Percentiles rank a stretch among this genome's conserved stretches.
These are phyloP conservation scores for Puccinia sorghi DNA, from an alignment of 1,284 basidiomycete species.

Conservation along the genomic window DNA sequence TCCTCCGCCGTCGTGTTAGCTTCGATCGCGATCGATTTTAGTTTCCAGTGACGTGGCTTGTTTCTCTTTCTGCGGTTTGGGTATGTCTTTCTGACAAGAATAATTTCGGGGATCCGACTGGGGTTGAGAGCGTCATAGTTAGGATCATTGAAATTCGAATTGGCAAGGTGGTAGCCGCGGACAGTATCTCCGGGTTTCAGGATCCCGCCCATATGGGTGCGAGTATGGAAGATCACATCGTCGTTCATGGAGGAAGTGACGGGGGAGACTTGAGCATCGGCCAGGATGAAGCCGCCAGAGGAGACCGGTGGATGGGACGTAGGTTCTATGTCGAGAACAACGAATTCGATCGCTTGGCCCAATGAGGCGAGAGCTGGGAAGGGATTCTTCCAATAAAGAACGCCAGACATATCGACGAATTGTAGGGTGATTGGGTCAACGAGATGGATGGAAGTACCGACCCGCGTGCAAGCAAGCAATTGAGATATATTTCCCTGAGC, in stretches of 20 bases:
- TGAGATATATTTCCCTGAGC: conserved; percentile 82
- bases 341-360: conserved; percentile 88
- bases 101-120: conserved; percentile 80
- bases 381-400: conserved; percentile 86
- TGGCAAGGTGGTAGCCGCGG: conserved; percentile 83
- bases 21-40: conserved; percentile 92
- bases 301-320: conserved; percentile 62
- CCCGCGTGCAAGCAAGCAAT: conserved; percentile 80
- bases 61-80: conserved; percentile 91
- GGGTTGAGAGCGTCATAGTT: conserved; percentile 71
- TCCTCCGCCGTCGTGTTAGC: conserved; percentile 64
- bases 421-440: conserved; percentile 86
- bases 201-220: conserved; percentile 91
- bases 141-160: conserved; percentile 89
- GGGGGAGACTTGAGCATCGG: conserved; percentile 91
- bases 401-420: conserved; percentile 73
- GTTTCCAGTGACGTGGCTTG: conserved; percentile 79
- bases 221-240: conserved; percentile 89
- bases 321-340: conserved; percentile 87
- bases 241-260: conserved; percentile 70
- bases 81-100: conserved; percentile 93
- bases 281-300: conserved; percentile 67
- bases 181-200: conserved; percentile 93
- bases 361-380: conserved; percentile 80
- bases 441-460: conserved; percentile 87